Percentiles rank a stretch among this genome's conserved stretches.
Conservation (phyloP, 1,284 basidiomycete species). For the Papiliotrema nemorosa region DNA sequence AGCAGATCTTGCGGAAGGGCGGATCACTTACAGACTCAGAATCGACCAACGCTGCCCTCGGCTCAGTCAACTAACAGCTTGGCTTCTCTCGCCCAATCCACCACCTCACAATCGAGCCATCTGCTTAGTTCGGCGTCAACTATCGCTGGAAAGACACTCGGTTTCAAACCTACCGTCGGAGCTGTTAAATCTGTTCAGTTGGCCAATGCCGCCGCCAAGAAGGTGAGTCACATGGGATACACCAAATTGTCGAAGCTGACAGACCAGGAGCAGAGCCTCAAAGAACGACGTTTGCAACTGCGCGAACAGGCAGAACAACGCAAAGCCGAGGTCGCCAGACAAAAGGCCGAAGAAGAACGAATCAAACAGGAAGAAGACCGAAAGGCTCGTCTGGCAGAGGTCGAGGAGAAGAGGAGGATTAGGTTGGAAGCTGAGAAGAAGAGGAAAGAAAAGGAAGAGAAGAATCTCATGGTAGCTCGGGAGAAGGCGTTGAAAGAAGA, state of each 20-base stretch:
- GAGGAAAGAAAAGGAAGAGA: slow-evolving; percentile 45
- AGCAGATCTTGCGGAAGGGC: not conserved
- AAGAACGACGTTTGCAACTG: slow-evolving; percentile 68
- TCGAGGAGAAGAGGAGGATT: slow-evolving; percentile 62
- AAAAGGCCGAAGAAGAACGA: slow-evolving; percentile 75
- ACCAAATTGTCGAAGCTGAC: slow-evolving; percentile 6
- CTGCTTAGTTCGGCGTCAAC: slow-evolving; percentile 34
- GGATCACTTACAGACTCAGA: too few species aligned
- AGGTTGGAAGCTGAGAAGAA: slow-evolving; percentile 40
- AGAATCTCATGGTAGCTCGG: slow-evolving; percentile 16
- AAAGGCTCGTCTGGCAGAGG: slow-evolving; percentile 50
- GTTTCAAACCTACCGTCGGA: slow-evolving; percentile 44
- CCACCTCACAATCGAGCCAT: slow-evolving; percentile 10
- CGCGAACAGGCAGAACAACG: slow-evolving; percentile 75
- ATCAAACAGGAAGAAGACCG: slow-evolving; percentile 20
- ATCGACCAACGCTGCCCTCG: not conserved
- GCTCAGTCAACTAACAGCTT: slow-evolving; percentile 4
- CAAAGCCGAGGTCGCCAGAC: slow-evolving; percentile 64
- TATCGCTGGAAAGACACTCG: slow-evolving; percentile 43
- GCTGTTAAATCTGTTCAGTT: slow-evolving; percentile 74
- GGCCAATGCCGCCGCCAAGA: slow-evolving; percentile 76
- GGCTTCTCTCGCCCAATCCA: slow-evolving; percentile 4
- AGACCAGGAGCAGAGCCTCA: slow-evolving; percentile 75
- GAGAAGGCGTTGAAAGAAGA: slow-evolving; percentile 40
- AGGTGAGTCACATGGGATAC: slow-evolving; percentile 54